Base-by-base conservation (phyloP, 2,329 filamentous ascomycete species). In the Teratosphaeria pseudoeucalypti region DNA sequence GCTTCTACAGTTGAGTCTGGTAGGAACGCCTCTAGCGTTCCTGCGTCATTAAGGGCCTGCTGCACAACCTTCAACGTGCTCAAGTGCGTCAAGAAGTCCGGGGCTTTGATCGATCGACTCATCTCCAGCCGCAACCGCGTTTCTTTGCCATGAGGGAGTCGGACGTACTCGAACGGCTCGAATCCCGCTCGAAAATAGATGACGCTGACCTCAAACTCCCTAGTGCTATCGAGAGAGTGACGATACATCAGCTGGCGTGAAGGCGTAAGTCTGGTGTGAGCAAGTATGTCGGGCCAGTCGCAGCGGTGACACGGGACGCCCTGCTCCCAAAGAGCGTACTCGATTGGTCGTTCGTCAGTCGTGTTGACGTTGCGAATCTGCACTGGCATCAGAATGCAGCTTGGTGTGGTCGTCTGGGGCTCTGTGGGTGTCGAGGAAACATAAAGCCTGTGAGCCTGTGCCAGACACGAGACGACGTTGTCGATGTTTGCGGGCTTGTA, bases 101-200 rank as follows among this genome's bases (percentile, higher is more conserved):
- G 76, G 57, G 76, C 79, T 64, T 78, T 78, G 63, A 79, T 77
- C 2, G 77, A 74, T 16, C 61, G 58, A 2, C 75, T 76, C 14
- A 66, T 64, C 58, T 78, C 76, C 2, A 78, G 65, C 29, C 67
- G 67, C 0, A 73, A 58, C 6, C 76, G 69, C 4, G 66, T 65
- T 52, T 70, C 61, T 32, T 59, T 58, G 2, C 74, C 75, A 19
- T 23, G n/a, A 9, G 43, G 43, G 11, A 49, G 26, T 2, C 19
- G n/a, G 32, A 71, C 64, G 55, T 78, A 78, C 52, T 79, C 77
- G 6, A 64, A 59, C 0, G 68, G 58, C 57, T 77, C 74, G 58
- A 77, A 77, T 5, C 75, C 76, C 2, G 76, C 75, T n/a, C 76
- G 71, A 56, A 75, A 70, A 61, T 78, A 78, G 5, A 76, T 66